Evolutionary conservation across 1,284 basidiomycete species (phyloP).

Genomic region (Amylostereum chailletii): DNA sequence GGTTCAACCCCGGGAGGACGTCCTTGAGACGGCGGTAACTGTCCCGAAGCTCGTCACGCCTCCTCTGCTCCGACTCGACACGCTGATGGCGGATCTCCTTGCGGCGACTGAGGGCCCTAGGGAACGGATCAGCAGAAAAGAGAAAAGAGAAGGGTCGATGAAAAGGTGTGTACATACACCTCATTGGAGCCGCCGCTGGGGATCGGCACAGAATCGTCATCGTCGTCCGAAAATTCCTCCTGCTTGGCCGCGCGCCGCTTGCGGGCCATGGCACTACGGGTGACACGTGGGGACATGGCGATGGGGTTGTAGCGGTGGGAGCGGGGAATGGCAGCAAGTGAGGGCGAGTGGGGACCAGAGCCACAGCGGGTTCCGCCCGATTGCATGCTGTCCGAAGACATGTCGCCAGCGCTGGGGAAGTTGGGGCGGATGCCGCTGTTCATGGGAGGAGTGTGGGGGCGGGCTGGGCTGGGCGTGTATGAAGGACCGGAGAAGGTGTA

Average conservation of each 20-base stretch:
- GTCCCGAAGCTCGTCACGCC: conserved; percentile 80
- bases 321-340: conserved; percentile 53
- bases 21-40: conserved; percentile 83
- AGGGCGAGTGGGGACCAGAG: conserved; percentile 32
- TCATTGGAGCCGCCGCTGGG: conserved; percentile 23
- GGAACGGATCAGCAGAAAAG: background rate
- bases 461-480: conserved; percentile 46
- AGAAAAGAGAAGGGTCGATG: background rate
- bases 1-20: conserved; percentile 75
- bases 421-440: conserved; percentile 55
- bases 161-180: conserved; percentile 25
- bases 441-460: conserved; percentile 56
- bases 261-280: conserved; percentile 22
- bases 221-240: conserved; percentile 57
- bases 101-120: conserved; percentile 40
- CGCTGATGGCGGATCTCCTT: conserved; percentile 81
- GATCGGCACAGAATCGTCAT: conserved; percentile 55
- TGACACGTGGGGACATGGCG: conserved; percentile 31
- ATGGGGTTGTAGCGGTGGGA: conserved; percentile 72
- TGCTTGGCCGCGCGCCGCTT: conserved; percentile 47
- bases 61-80: conserved; percentile 80
- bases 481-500: conserved; percentile 51
- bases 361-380: conserved; percentile 46
- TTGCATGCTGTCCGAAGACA: conserved; percentile 57
- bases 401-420: conserved; percentile 57